Evolutionary conservation across 176 grass and related monocot genomes (phyloP), one percentile per base, ranked within the genome.

Genomic region (Areca catechu): DNA sequence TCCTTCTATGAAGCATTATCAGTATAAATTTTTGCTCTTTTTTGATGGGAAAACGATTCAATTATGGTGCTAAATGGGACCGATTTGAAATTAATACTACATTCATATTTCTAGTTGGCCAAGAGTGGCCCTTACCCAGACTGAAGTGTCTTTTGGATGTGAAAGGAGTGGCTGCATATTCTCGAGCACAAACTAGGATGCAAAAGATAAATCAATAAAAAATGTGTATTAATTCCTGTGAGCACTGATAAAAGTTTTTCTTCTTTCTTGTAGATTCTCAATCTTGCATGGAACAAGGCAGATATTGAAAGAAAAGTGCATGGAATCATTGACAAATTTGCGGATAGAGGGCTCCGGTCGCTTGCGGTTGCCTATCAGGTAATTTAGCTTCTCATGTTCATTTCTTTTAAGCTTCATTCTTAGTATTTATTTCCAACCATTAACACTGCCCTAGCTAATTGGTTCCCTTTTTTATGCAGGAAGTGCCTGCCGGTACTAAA

Each of bases 351-450:
- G 47, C 51, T 84, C 6, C 71, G 82, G n/a, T 84, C 82, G 0
- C 82, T 84, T 79, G 82, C 67, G 62, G 82, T 79, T 67, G 76
- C 82, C 29, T 75, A 71, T 57, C 82, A 84, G 82, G 82, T 85
- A 6, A 61, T 71, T 71, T 56, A 57, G 29, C 48, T 69, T 61
- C 56, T 56, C 22, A 43, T 25, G 12, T 24, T 20, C 9, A 58
- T 20, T 22, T 58, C 16, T 28, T 29, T 29, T 16, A 14, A 1
- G 5, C 22, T 3, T 24, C 3, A 24, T 12, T 58, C 5, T 15
- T 55, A 9, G 9, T 58, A 58, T 24, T 58, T 58, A 22, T 58
- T 20, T 58, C 22, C 4, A 58, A 43, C 9, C 34, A 29, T 43
- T 2, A 43, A 12, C 6, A 9, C 12, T 43, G 34, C 9, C 34